Evolutionary conservation across 768 basidiomycete genomes (phyloP), one percentile per base, ranked within the genome.

Genomic region (Lentinula aciculospora): DNA sequence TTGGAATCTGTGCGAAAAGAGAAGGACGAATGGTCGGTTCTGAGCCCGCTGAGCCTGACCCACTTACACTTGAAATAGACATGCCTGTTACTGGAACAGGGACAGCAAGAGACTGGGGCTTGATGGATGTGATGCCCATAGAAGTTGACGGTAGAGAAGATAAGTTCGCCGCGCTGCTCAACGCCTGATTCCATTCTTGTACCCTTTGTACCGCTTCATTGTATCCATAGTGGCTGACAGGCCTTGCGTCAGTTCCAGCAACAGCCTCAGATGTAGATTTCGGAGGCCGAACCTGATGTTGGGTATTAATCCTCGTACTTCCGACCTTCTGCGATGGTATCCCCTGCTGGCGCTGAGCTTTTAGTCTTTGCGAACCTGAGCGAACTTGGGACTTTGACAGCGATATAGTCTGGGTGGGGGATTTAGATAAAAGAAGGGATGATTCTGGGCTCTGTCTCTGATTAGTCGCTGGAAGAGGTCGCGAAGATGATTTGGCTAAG

Each of bases 161-260:
- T n/a, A 50, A 21, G n/a, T 50, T 53, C 5, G 34, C 36, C 8
- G 34, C 34, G 36, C 23, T 39, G 19, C 34, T 53, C 58, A 98
- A 75, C 0, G 95, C 96, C 69, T 98, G 92, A 65, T 99, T 99
- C 95, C 96, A 99, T 71, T 98, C 93, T 70, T 98, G 96, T 25
- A 99, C 96, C 68, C 92, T 86, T 63, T 93, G 77, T 32, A 99
- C 92, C 19, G 91, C 94, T 65, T 98, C 92, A 62, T 98, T 94
- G 65, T 88, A 97, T 66, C 92, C 92, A 67, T 90, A 92, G 66
- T 91, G 94, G 66, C 85, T 86, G 50, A 75, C 58, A 12, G 86
- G 84, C 57, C 76, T 45, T 67, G 66, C 71, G 69, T 42, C 40
- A n/a, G 31, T 25, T 15, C 27, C 60, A 56, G 19, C 10, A 31